Conservation (phyloP, 345 rosid genomes). For the Noccaea bulbosa region DNA sequence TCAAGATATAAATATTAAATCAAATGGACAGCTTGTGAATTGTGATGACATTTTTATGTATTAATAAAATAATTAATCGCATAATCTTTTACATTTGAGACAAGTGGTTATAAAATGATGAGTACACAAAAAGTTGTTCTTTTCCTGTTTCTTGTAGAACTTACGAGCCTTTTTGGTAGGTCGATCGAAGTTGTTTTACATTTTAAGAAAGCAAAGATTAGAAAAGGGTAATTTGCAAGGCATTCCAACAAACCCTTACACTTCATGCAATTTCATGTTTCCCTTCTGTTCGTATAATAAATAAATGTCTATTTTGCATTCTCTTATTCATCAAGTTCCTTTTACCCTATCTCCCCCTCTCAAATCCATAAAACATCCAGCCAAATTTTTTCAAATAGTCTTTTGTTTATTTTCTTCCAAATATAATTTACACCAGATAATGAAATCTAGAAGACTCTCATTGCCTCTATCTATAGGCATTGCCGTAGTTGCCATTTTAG, state of each 20-base stretch:
- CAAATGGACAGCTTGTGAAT: too few species aligned
- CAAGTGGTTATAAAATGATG: neutral
- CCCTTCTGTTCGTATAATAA: conserved; percentile 31
- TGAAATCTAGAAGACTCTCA: conserved; percentile 44
- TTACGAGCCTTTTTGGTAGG: conserved; percentile 36
- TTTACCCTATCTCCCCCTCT: conserved; percentile 20
- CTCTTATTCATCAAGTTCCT: conserved; percentile 35
- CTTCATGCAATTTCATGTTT: conserved; percentile 57
- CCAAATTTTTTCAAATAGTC: neutral
- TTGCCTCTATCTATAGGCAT: conserved; percentile 44
- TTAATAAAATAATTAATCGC: too few species aligned
- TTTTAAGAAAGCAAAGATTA: conserved; percentile 29
- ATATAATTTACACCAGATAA: conserved; percentile 4
- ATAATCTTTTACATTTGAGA: too few species aligned
- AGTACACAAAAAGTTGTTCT: neutral
- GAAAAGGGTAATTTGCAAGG: conserved; percentile 85
- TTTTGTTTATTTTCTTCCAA: neutral
- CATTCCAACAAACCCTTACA: conserved; percentile 72
- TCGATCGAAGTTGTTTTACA: conserved; percentile 27
- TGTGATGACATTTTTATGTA: too few species aligned
- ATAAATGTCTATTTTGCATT: conserved; percentile 22
- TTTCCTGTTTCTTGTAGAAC: neutral
- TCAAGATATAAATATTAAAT: too few species aligned
- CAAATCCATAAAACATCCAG: neutral
- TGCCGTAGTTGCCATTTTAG: conserved; percentile 50